phyloP scores from a whole-genome alignment of 768 basidiomycete species.

The Boletus barrowsii region DNA sequence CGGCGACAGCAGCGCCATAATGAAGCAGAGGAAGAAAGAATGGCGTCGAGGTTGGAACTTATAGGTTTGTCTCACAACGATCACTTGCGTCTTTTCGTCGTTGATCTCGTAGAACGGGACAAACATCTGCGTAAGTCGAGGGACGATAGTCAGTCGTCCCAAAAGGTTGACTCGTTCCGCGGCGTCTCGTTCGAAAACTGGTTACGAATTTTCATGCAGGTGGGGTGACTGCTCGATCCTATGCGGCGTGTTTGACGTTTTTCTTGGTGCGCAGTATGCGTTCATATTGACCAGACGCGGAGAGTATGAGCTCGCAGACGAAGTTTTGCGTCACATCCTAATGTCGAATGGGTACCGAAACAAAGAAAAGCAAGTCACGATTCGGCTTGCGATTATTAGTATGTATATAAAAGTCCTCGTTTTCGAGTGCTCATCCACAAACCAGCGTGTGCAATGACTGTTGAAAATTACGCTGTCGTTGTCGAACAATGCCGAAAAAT shows the following conservation, averaged over 20 bases:
- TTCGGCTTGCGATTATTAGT: constrained; percentile 80
- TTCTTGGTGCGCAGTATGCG: constrained; percentile 52
- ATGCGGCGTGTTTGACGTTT: background rate
- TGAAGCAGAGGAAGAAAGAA: constrained; percentile 16
- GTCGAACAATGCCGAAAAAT: constrained; percentile 78
- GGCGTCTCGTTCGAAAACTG: constrained; percentile 83
- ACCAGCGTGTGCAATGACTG: constrained; percentile 70
- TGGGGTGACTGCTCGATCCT: constrained; percentile 24
- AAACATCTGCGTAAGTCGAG: constrained; percentile 48
- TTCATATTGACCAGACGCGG: constrained; percentile 64
- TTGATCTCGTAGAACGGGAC: constrained; percentile 10
- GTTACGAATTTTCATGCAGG: constrained; percentile 84
- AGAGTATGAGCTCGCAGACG: constrained; percentile 65
- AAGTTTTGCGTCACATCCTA: constrained; percentile 72
- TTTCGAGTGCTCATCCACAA: background rate
- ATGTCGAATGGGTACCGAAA: constrained; percentile 71
- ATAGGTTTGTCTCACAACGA: constrained; percentile 34
- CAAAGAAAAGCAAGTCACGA: constrained; percentile 58
- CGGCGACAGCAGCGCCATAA: constrained; percentile 14
- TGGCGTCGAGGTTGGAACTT: constrained; percentile 57
- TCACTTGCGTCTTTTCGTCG: background rate
- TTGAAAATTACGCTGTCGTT: constrained; percentile 51
- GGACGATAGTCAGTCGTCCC: constrained; percentile 37
- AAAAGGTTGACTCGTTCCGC: constrained; percentile 67
- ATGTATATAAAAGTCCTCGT: background rate